phyloP scores from a whole-genome alignment of 2,329 filamentous ascomycete genomes.

The Hymenoscyphus fructigenus region DNA sequence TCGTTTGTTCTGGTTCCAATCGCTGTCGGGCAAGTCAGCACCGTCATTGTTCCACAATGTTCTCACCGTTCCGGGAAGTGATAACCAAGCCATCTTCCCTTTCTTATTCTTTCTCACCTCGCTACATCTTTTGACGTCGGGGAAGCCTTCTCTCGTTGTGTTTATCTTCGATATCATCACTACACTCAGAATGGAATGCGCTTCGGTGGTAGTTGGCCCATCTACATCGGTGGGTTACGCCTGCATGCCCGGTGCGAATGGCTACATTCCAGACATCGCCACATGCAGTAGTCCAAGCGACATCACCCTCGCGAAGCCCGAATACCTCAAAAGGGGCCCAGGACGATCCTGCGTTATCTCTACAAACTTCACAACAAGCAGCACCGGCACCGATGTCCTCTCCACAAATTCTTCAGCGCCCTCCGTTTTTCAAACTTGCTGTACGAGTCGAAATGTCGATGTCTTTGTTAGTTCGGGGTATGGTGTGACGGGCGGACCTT shows the following conservation, averaged over 20 bases:
- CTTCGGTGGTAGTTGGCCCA: not conserved
- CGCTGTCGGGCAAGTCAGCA: not conserved
- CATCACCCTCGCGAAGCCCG: constrained; percentile 2
- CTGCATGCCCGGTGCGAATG: constrained; percentile 6
- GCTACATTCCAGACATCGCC: constrained; percentile 8
- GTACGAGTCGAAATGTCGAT: constrained; percentile 2
- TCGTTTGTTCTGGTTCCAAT: not conserved
- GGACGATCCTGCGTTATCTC: constrained; percentile 10
- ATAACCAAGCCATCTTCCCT: not conserved
- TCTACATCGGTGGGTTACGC: constrained; percentile 2
- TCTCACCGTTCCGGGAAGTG: not conserved
- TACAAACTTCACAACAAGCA: constrained; percentile 9
- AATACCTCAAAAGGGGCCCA: not conserved
- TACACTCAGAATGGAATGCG: constrained; percentile 3
- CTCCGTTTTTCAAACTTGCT: constrained; percentile 9
- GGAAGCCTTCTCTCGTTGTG: not conserved
- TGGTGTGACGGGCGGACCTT: constrained; percentile 8
- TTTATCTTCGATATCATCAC: not conserved
- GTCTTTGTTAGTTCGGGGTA: constrained; percentile 6
- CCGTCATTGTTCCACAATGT: too few relatives aligned
- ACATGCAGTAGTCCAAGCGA: constrained; percentile 5
- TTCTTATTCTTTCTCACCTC: not conserved
- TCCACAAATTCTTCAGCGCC: not conserved
- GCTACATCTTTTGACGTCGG: not conserved
- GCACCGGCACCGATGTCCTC: constrained; percentile 1